Percentiles rank a stretch among this genome's conserved stretches.
Conservation (phyloP, 441 rosid genomes). For the Lepidium campestre region DNA sequence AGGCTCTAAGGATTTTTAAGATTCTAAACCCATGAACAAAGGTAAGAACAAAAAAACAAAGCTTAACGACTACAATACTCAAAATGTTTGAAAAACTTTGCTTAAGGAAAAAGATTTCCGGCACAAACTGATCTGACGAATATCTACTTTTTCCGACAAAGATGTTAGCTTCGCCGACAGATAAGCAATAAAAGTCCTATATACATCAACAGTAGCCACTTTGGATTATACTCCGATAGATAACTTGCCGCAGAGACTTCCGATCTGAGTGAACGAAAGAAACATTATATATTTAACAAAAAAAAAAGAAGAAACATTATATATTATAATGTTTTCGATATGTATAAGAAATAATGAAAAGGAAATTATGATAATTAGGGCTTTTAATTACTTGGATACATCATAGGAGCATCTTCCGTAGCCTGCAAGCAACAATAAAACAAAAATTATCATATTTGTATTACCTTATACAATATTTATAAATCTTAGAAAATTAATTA, state of each 20-base stretch:
- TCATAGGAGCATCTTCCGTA: constrained; percentile 51
- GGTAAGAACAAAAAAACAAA: constrained; percentile 30
- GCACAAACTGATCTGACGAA: neutral
- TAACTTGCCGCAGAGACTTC: constrained; percentile 40
- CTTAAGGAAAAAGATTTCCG: constrained; percentile 1
- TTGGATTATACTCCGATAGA: constrained; percentile 9
- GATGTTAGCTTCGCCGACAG: constrained; percentile 37
- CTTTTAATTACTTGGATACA: constrained; percentile 53
- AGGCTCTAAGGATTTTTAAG: neutral
- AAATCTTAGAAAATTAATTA: neutral
- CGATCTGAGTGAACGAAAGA: constrained; percentile 29
- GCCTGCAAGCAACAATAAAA: constrained; percentile 39
- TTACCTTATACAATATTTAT: neutral
- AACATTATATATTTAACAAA: neutral
- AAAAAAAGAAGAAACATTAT: neutral
- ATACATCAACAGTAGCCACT: constrained; percentile 31
- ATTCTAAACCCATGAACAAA: constrained; percentile 41
- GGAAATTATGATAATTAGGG: neutral
- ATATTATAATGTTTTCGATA: neutral
- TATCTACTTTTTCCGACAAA: constrained; percentile 14
- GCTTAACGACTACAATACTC: constrained; percentile 15
- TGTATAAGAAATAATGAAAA: neutral
- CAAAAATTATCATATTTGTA: neutral
- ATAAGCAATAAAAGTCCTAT: constrained; percentile 42
- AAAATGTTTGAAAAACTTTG: constrained; percentile 8